phyloP scores from a whole-genome alignment of 805 yeast species.

The Isabelozyma gotoi region DNA sequence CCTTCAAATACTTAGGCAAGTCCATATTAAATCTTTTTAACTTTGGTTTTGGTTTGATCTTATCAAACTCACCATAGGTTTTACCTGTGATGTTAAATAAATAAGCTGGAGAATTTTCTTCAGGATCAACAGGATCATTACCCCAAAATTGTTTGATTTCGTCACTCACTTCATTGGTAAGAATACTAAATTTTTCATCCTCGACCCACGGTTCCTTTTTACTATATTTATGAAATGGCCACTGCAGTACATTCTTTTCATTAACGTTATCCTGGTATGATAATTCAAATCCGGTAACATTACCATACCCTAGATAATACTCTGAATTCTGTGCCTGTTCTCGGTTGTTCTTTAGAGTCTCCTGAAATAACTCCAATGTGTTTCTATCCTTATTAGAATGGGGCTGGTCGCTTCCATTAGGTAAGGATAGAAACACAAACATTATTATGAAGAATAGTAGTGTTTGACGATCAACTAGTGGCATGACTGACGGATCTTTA shows the following conservation, averaged over 20 bases:
- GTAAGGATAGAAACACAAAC: constrained; percentile 33
- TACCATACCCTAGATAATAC: constrained; percentile 58
- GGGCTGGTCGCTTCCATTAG: constrained; percentile 28
- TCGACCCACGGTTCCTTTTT: constrained; percentile 46
- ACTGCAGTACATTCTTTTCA: constrained; percentile 47
- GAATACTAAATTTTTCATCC: constrained; percentile 51
- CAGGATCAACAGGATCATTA: constrained; percentile 9
- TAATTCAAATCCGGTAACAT: constrained; percentile 69
- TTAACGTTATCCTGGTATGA: constrained; percentile 59
- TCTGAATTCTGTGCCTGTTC: constrained; percentile 35
- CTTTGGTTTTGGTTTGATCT: constrained; percentile 3
- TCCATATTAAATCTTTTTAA: constrained; percentile 14
- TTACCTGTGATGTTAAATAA: constrained; percentile 36
- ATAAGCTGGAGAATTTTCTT: constrained; percentile 18
- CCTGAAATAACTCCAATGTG: constrained; percentile 23
- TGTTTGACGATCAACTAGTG: constrained; percentile 31
- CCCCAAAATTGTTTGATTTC: constrained; percentile 58
- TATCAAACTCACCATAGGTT: constrained; percentile 31
- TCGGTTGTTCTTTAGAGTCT: constrained; percentile 16
- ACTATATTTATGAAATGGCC: constrained; percentile 53
- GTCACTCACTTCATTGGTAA: constrained; percentile 58
- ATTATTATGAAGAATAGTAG: constrained; percentile 32
- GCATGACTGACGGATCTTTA: constrained; percentile 8
- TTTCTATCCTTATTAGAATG: constrained; percentile 22
- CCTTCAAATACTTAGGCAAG: constrained; percentile 30